Percentiles rank a stretch among this genome's conserved stretches.
These are phyloP conservation scores for Physcia stellaris DNA, from an alignment of 495 filamentous ascomycete genomes.

Conservation along the genomic window DNA sequence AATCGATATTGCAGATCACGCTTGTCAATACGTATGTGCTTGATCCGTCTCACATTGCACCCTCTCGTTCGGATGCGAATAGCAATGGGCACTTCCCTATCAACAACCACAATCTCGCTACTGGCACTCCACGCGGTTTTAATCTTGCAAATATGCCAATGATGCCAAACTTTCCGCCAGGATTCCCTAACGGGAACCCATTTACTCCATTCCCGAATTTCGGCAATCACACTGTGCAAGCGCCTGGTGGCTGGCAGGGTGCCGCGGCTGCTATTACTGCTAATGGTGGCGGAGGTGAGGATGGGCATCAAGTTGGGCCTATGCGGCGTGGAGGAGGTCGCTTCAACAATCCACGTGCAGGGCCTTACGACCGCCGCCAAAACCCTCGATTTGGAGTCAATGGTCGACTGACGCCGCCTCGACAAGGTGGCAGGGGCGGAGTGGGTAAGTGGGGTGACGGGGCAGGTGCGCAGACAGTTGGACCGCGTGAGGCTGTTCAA, in stretches of 20 bases:
- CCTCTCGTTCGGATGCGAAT: conserved; percentile 88
- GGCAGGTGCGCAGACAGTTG: conserved; percentile 53
- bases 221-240: conserved; percentile 32
- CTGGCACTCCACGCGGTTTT: conserved; percentile 88
- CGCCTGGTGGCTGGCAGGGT: conserved; percentile 30
- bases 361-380: conserved; percentile 45
- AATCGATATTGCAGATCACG: conserved; percentile 43
- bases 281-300: conserved; percentile 21
- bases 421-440: conserved; percentile 22
- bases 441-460: conserved; percentile 50
- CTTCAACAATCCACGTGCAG: conserved; percentile 29
- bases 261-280: conserved; percentile 22
- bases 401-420: conserved; percentile 25
- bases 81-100: conserved; percentile 92
- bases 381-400: conserved; percentile 18
- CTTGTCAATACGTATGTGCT: conserved; percentile 88
- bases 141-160: conserved; percentile 60
- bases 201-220: conserved; percentile 23
- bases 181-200: conserved; percentile 29
- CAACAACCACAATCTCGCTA: conserved; percentile 52
- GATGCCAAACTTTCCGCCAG: conserved; percentile 31
- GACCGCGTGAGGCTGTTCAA: conserved; percentile 73
- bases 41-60: conserved; percentile 84
- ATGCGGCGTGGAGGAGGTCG: conserved; percentile 44
- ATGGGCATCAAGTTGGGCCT: conserved; percentile 40